These are phyloP conservation scores for Ogataea hybrid DNA, from an alignment of 1,139 yeast species.

Conservation along the genomic window DNA sequence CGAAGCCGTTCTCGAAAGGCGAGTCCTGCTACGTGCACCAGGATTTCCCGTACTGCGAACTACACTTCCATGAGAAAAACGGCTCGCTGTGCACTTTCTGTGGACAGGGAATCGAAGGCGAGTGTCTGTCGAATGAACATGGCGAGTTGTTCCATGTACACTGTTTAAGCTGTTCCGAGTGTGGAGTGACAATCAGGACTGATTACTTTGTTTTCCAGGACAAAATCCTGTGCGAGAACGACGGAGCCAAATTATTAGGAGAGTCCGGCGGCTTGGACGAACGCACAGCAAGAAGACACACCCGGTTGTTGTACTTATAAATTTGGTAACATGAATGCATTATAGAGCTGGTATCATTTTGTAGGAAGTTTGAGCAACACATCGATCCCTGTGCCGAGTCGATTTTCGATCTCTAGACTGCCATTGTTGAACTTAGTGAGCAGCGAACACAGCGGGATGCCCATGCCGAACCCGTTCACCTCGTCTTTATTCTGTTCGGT, in stretches of 20 bases:
- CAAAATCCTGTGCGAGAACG: slow-evolving; percentile 48
- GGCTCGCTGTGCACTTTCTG: slow-evolving; percentile 74
- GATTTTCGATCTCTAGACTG: slow-evolving; percentile 20
- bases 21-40: slow-evolving; percentile 76
- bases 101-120: slow-evolving; percentile 80
- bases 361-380: slow-evolving; percentile 24
- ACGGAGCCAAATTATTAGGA: slow-evolving; percentile 25
- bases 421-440: slow-evolving; percentile 28
- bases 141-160: slow-evolving; percentile 63
- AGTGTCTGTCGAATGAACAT: slow-evolving; percentile 76
- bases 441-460: slow-evolving; percentile 29
- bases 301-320: slow-evolving; percentile 25
- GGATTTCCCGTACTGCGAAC: slow-evolving; percentile 78
- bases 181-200: slow-evolving; percentile 44
- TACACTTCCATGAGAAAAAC: slow-evolving; percentile 77
- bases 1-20: slow-evolving; percentile 50
- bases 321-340: neutral
- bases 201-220: slow-evolving; percentile 60
- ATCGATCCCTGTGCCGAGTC: slow-evolving; percentile 24
- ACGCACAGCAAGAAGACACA: slow-evolving; percentile 30
- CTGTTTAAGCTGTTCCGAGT: slow-evolving; percentile 59
- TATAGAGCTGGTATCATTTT: neutral
- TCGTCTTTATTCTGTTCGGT: slow-evolving; percentile 25
- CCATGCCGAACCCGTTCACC: slow-evolving; percentile 32
- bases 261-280: slow-evolving; percentile 12